A percentile compares a stretch with the other conserved stretches of the same genome.
These are phyloP conservation scores for Colletotrichum cordylinicola DNA, from an alignment of 2,329 filamentous ascomycete species.

Conservation along the genomic window DNA sequence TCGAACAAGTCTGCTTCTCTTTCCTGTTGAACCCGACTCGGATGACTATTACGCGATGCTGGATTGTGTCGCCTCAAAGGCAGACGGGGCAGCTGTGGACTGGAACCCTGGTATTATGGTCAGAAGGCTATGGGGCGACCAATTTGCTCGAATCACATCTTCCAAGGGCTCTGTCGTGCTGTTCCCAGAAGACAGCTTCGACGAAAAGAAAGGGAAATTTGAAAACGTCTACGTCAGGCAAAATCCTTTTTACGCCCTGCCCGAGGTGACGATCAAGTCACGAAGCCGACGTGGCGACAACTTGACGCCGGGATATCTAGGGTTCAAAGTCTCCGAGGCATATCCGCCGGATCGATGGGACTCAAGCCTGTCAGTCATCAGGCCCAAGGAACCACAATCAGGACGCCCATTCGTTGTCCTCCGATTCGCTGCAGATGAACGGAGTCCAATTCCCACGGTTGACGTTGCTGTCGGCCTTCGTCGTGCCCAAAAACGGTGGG, in stretches of 20 bases:
- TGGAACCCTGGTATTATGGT: background rate
- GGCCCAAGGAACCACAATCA: constrained; percentile 1
- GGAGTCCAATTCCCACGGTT: background rate
- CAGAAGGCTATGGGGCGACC: background rate
- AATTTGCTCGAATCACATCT: background rate
- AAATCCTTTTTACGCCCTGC: background rate
- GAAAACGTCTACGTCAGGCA: constrained; percentile 3
- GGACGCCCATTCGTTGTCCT: background rate
- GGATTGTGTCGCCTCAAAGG: background rate
- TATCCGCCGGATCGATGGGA: constrained; percentile 8
- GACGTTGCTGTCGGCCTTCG: background rate
- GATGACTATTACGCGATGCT: background rate
- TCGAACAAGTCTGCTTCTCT: background rate
- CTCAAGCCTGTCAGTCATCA: background rate
- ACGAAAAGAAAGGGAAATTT: background rate
- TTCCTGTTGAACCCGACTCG: background rate
- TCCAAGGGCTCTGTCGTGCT: background rate
- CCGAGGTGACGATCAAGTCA: background rate
- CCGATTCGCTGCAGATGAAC: background rate
- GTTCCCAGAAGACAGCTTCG: background rate
- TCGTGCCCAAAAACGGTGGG: background rate
- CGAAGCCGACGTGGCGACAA: background rate
- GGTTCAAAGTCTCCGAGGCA: background rate
- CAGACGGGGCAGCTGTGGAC: background rate
- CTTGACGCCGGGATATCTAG: background rate